Conservation (phyloP, 2,329 filamentous ascomycete genomes). For the Sarocladium oryzae region DNA sequence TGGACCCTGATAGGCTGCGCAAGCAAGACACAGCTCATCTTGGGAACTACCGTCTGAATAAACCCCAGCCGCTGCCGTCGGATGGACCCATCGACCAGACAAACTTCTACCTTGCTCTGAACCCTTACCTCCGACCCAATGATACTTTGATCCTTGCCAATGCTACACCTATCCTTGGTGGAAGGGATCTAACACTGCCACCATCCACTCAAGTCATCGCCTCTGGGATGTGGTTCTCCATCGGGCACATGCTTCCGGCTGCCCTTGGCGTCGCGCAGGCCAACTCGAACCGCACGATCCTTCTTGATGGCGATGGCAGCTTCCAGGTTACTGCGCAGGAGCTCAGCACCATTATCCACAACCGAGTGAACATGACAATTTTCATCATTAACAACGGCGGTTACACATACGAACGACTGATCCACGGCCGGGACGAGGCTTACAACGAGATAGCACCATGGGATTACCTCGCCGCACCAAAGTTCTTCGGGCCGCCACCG, state of each 20-base stretch:
- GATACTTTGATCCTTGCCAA: slow-evolving; percentile 3
- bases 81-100: slow-evolving; percentile 4
- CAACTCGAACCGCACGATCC: slow-evolving; percentile 33
- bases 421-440: slow-evolving; percentile 44
- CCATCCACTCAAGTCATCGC: not conserved
- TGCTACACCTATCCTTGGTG: slow-evolving; percentile 2
- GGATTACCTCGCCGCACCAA: slow-evolving; percentile 42
- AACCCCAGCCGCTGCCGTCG: not conserved
- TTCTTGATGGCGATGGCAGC: slow-evolving; percentile 58
- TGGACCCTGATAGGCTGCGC: not conserved
- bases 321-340: slow-evolving; percentile 63
- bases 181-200: not conserved
- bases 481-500: slow-evolving; percentile 38
- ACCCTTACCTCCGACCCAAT: not conserved
- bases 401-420: slow-evolving; percentile 52
- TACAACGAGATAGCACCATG: slow-evolving; percentile 52
- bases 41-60: slow-evolving; percentile 1
- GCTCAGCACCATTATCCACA: slow-evolving; percentile 54
- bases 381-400: slow-evolving; percentile 54
- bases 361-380: slow-evolving; percentile 40
- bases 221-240: slow-evolving; percentile 46
- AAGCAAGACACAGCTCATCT: slow-evolving; percentile 2
- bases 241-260: slow-evolving; percentile 54
- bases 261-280: slow-evolving; percentile 51
- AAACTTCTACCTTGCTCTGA: slow-evolving; percentile 6